Percentiles rank a stretch among this genome's conserved stretches.
Evolutionary conservation across 2,329 filamentous ascomycete species (phyloP).

Genomic region (Akanthomyces dipterigenus): DNA sequence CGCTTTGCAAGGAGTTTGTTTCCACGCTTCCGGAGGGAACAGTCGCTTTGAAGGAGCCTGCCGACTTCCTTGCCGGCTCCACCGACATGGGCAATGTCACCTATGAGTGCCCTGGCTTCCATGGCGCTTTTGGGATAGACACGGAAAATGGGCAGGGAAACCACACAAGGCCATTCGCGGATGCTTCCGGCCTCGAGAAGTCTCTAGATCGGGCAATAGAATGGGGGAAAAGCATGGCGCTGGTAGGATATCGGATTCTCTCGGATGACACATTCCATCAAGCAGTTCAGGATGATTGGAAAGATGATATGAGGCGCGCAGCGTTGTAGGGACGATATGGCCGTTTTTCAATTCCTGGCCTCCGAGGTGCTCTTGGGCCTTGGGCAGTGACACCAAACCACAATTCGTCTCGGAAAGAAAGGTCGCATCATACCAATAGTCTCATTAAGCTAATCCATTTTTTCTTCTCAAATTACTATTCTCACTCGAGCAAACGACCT

Average conservation of each 20-base stretch:
- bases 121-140: conserved; percentile 38
- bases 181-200: conserved; percentile 30
- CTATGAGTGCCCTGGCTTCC: conserved; percentile 37
- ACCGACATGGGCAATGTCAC: conserved; percentile 44
- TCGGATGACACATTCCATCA: conserved; percentile 25
- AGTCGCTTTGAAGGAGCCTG: conserved; percentile 28
- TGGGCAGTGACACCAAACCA: no score
- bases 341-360: no score
- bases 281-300: conserved; percentile 20
- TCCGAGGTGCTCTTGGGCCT: no score
- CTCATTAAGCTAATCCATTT: not conserved
- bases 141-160: conserved; percentile 22
- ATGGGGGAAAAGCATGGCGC: conserved; percentile 35
- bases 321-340: not conserved
- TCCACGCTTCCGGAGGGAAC: conserved; percentile 30
- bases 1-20: conserved; percentile 33
- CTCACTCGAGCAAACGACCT: conserved; percentile 21
- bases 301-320: conserved; percentile 27
- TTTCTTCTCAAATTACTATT: not conserved
- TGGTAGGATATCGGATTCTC: conserved; percentile 22
- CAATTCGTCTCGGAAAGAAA: no score
- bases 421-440: no score
- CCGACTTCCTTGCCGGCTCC: conserved; percentile 26
- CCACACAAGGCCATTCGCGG: conserved; percentile 32
- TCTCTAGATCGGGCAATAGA: conserved; percentile 29